A percentile compares a stretch with the other conserved stretches of the same genome.
These are phyloP conservation scores for Ricinus communis DNA, from an alignment of 345 rosid genomes.

Conservation along the genomic window DNA sequence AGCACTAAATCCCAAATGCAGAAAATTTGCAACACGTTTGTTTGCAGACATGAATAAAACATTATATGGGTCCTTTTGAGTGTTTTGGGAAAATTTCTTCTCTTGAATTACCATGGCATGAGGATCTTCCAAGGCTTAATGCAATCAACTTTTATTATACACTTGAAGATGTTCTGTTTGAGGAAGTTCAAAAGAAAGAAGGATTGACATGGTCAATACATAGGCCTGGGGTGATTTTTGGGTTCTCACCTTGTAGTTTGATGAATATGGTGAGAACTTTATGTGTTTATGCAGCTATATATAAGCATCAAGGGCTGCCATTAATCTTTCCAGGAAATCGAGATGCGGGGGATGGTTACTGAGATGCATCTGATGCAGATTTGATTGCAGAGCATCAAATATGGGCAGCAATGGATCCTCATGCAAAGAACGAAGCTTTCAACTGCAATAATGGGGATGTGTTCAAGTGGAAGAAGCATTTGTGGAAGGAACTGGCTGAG, in stretches of 20 bases:
- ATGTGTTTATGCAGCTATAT: constrained; percentile 70
- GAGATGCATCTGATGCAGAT: constrained; percentile 55
- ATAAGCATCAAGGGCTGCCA: constrained; percentile 62
- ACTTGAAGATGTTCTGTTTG: constrained; percentile 58
- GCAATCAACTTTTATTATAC: constrained; percentile 55
- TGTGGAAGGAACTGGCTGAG: constrained; percentile 75
- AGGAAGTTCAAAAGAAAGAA: constrained; percentile 48
- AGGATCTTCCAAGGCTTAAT: constrained; percentile 67
- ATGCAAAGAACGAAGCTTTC: constrained; percentile 64
- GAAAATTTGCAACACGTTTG: constrained; percentile 64
- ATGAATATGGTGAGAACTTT: constrained; percentile 59
- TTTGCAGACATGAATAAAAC: constrained; percentile 68
- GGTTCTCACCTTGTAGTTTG: constrained; percentile 69
- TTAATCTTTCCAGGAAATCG: constrained; percentile 59
- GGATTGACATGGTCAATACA: constrained; percentile 65
- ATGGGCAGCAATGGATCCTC: constrained; percentile 72
- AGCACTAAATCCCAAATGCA: constrained; percentile 55
- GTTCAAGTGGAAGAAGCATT: constrained; percentile 77
- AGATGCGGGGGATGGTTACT: constrained; percentile 55
- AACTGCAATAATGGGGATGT: constrained; percentile 72
- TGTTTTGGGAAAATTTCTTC: constrained; percentile 3
- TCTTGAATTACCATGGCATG: constrained; percentile 66
- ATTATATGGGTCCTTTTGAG: constrained; percentile 53
- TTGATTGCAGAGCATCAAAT: constrained; percentile 78
- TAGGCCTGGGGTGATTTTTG: constrained; percentile 56